Conservation (phyloP, 2,329 filamentous ascomycete species). For the Plenodomus lindquistii region DNA sequence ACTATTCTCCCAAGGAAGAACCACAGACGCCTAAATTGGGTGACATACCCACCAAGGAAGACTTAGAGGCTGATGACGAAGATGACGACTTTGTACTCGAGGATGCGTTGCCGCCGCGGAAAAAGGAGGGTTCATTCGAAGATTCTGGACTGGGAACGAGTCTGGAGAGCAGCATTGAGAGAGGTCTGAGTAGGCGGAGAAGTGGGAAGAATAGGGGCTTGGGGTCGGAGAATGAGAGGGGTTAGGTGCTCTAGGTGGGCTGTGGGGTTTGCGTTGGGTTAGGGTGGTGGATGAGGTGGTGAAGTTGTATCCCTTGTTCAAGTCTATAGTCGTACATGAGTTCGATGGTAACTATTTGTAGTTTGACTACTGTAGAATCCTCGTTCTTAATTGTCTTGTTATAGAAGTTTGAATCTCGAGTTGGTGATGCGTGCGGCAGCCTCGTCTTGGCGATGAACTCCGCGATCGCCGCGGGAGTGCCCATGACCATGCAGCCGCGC, state of each 20-base stretch:
- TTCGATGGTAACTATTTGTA: too few species aligned
- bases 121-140: constrained; percentile 19
- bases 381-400: too few species aligned
- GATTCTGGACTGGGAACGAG: constrained; percentile 56
- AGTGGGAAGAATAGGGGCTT: constrained; percentile 6
- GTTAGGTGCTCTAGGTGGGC: not conserved
- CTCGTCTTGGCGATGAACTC: constrained; percentile 13
- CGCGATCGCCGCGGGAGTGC: constrained; percentile 22
- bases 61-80: constrained; percentile 50
- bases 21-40: constrained; percentile 10
- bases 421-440: not conserved
- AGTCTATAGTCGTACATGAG: too few species aligned
- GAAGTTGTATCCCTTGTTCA: not conserved
- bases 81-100: constrained; percentile 51
- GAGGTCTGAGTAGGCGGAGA: constrained; percentile 14
- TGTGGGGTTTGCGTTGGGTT: not conserved
- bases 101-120: constrained; percentile 18
- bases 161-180: constrained; percentile 42
- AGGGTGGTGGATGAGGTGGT: not conserved
- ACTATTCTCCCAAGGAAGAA: constrained; percentile 35
- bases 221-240: not conserved
- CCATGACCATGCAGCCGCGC: constrained; percentile 7
- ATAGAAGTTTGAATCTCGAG: not conserved
- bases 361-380: too few species aligned
- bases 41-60: constrained; percentile 28